Conservation (phyloP, 495 filamentous ascomycete genomes). For the Terfezia boudieri region DNA sequence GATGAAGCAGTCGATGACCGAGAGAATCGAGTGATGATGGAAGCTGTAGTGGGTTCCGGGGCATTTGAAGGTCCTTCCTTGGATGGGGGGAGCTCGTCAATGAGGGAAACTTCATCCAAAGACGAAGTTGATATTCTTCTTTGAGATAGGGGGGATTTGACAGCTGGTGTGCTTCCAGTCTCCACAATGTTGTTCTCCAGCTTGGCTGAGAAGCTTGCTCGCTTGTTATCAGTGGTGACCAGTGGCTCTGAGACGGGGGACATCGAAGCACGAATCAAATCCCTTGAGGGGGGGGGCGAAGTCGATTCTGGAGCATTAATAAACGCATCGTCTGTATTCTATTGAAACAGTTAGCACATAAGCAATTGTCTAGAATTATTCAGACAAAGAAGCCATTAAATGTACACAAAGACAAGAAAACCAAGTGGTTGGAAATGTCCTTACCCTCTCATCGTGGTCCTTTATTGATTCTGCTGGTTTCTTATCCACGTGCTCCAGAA, state of each 20-base stretch:
- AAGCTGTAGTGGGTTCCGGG: constrained; percentile 2
- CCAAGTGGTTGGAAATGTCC: too few species aligned
- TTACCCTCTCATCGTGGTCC: too few species aligned
- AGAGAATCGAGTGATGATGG: constrained; percentile 17
- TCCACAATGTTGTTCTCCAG: not conserved
- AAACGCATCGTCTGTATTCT: not conserved
- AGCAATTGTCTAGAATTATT: too few species aligned
- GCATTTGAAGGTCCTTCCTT: constrained; percentile 2
- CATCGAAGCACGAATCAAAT: not conserved
- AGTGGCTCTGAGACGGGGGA: not conserved
- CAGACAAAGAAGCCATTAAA: too few species aligned
- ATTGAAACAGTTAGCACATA: not conserved
- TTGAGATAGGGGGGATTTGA: not conserved
- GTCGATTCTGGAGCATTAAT: not conserved
- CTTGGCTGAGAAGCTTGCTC: not conserved
- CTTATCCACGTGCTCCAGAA: too few species aligned
- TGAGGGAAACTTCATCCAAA: constrained; percentile 19
- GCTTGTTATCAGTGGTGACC: too few species aligned
- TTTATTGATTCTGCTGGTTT: too few species aligned
- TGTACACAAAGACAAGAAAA: too few species aligned
- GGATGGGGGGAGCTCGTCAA: constrained; percentile 16
- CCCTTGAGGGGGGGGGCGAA: not conserved
- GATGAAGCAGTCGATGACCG: constrained; percentile 15
- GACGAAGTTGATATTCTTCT: constrained; percentile 17
- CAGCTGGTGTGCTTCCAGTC: not conserved